Evolutionary conservation across 352 stramenopile species (phyloP), one percentile per base, ranked within the genome.

Genomic region (Phytophthora litchii): DNA sequence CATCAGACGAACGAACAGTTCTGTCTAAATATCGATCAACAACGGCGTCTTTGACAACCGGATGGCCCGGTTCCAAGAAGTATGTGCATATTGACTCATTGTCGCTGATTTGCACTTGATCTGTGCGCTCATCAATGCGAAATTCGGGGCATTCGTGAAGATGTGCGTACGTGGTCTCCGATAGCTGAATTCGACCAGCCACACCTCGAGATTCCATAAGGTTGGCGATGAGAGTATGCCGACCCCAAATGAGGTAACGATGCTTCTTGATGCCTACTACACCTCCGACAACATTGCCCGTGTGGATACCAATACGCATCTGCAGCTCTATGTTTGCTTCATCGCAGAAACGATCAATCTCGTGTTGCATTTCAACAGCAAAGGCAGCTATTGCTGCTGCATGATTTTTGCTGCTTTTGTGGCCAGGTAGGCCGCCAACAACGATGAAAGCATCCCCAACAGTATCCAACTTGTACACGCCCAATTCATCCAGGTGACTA

Each of bases 401-500:
- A 38, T 94, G 83, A 38, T 92, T 67, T 45, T 86, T 78, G 37
- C 78, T 67, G 47, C 79, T 91, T 60, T 88, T 90, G 64, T 91
- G 78, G 21, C 71, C 78, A 10, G 84, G 80, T 11, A 95, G 38
- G 0, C 81, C 85, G 3, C 78, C 85, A 10, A 94, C 78, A 31
- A 92, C 87, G 25, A 96, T 92, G 48, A 94, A 96, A 1, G 83
- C 87, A 60, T 94, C 85, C 11, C 87, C 85, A 0, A 95, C 82
- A 0, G 86, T 95, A 59, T 93, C 86, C 76, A 95, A 89, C 46
- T 94, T 94, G 75, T 94, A 95, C 10, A 95, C 76, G 3, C 83
- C 83, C n/a, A 86, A 65, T 8, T 79, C 47, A 31, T 94, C 86
- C n/a, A 95, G 54, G 37, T 94, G 85, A 16, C 75, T 78, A 46